phyloP scores from a whole-genome alignment of 1,139 yeast species.

The Scheffersomyces titani region DNA sequence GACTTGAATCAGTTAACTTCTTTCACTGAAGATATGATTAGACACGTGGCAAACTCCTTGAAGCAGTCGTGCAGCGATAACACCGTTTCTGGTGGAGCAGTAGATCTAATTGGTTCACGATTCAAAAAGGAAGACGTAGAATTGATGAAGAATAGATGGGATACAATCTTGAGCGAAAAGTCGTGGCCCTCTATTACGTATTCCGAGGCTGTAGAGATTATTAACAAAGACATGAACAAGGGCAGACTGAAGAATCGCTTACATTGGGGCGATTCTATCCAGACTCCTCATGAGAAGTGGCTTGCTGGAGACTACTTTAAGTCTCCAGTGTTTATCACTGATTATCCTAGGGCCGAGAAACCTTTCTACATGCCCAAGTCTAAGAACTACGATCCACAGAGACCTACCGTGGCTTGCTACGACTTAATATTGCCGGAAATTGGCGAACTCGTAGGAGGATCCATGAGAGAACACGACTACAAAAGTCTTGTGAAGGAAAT shows the following conservation, averaged over 20 bases:
- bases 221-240: conserved; percentile 39
- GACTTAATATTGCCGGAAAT: conserved; percentile 86
- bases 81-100: conserved; percentile 22
- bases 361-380: conserved; percentile 87
- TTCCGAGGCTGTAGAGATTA: conserved; percentile 61
- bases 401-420: conserved; percentile 80
- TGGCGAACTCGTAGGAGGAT: conserved; percentile 98
- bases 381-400: conserved; percentile 27
- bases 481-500: conserved; percentile 52
- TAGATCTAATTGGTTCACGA: conserved; percentile 46
- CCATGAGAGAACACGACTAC: conserved; percentile 77
- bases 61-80: conserved; percentile 13
- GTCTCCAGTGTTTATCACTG: conserved; percentile 85
- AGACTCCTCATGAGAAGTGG: conserved; percentile 91
- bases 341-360: conserved; percentile 77
- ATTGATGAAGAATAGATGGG: conserved; percentile 19
- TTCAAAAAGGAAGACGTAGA: conserved; percentile 34
- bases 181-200: conserved; percentile 78
- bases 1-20: conserved; percentile 59
- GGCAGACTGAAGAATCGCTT: conserved; percentile 24
- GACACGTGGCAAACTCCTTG: conserved; percentile 47
- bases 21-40: conserved; percentile 71
- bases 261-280: conserved; percentile 72
- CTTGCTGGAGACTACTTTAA: conserved; percentile 68
- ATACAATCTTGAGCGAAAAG: conserved; percentile 29